Base-by-base conservation (phyloP, 1,284 basidiomycete species). In the Farysia itapuensis region DNA sequence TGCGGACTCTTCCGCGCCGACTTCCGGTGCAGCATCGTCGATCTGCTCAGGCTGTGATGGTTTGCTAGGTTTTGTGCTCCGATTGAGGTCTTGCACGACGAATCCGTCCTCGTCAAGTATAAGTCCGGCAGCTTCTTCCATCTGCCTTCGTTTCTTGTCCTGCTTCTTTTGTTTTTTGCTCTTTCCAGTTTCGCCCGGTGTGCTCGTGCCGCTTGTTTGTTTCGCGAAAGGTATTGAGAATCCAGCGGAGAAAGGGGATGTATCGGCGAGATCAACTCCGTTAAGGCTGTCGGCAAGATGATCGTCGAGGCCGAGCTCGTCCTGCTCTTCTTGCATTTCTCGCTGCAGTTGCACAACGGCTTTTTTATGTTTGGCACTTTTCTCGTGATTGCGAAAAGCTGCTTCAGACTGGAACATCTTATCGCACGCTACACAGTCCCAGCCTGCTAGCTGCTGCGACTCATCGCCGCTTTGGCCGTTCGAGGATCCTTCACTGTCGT, bases 361-460 rank as follows among this genome's bases (percentile, higher is more conserved):
- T 37, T 88, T 90, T 75, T 90, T 79, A 77, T 99, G 95, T 77
- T 94, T 97, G 78, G 89, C 89, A 78, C 92, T 96, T 64, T 91
- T 82, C 77, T 98, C 95, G 65, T 98, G 95, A 76, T 93, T 97
- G 65, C 86, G 82, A 90, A 93, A 98, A 14, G 91, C 89, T 0
- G 90, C 89, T 72, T 96, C 91, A 64, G 87, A 92, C 70, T 87
- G 82, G 78, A 97, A 98, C 1, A 82, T 82, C 80, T 96, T 97
- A 42, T 84, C 82, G 73, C 95, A 99, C 3, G 88, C 94, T n/a
- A 97, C 87, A 70, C 95, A 99, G 75, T 96, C 92, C 84, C 89
- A 93, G 4, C 60, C 54, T 14, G 47, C 15, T 3, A 40, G 35
- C 25, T 37, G 38, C 5, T 9, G 45, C 21, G 40, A 36, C 16